Percentiles rank a stretch among this genome's conserved stretches.
phyloP scores from a whole-genome alignment of 169 alveolate genomes.

The Amoebophrya sp. region DNA sequence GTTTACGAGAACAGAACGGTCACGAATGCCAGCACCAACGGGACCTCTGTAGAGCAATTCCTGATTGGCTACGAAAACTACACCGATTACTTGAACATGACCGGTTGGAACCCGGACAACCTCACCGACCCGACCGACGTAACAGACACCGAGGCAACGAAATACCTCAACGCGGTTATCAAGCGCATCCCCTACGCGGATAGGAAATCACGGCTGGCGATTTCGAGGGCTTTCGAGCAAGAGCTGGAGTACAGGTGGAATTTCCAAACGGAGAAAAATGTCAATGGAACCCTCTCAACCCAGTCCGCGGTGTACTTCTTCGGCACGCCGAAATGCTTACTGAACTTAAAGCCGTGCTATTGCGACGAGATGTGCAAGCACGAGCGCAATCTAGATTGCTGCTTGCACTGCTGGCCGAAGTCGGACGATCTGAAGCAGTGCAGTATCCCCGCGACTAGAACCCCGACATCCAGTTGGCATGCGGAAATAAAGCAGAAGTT shows the following conservation, averaged over 20 bases:
- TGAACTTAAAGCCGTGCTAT: background rate
- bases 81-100: background rate
- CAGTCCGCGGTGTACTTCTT: background rate
- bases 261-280: background rate
- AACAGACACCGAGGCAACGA: no score
- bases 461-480: background rate
- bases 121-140: no score
- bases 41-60: no score
- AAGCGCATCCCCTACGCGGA: background rate
- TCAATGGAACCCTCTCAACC: background rate
- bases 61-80: background rate
- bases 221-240: background rate
- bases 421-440: background rate
- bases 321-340: background rate
- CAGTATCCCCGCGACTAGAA: background rate
- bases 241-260: background rate
- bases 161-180: background rate
- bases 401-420: background rate
- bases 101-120: background rate
- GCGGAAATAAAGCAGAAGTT: background rate
- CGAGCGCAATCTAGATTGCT: slow-evolving; percentile 4
- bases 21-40: no score
- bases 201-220: background rate
- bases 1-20: no score
- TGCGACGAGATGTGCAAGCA: background rate